Conservation (phyloP, 139 green algal species). For the Chlamydomonas urium region DNA sequence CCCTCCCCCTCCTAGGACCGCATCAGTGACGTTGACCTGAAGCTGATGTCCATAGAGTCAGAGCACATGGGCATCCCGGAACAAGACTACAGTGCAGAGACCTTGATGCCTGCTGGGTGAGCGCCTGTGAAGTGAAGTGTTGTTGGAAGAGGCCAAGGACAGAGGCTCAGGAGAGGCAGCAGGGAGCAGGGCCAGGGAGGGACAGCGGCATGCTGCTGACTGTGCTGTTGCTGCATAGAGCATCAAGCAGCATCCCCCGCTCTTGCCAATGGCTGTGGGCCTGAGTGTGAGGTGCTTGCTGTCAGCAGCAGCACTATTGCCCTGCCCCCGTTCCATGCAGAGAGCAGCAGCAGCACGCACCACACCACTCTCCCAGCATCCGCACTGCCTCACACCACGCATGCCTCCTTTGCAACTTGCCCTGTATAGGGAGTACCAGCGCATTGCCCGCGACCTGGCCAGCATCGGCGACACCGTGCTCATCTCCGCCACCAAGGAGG, state of each 20-base stretch:
- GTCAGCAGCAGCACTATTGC: too few relatives aligned
- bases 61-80: constrained; percentile 98
- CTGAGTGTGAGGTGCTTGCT: too few relatives aligned
- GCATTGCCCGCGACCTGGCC: constrained; percentile 69
- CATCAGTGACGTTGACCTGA: constrained; percentile 91
- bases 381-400: too few relatives aligned
- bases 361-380: not conserved
- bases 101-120: constrained; percentile 80
- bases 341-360: not conserved
- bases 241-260: too few relatives aligned
- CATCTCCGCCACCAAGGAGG: constrained; percentile 76
- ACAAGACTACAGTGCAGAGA: constrained; percentile 82
- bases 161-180: too few relatives aligned
- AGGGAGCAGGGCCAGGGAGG: too few relatives aligned
- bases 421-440: constrained; percentile 84
- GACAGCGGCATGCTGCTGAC: too few relatives aligned
- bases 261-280: too few relatives aligned
- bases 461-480: constrained; percentile 89
- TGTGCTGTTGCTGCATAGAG: too few relatives aligned
- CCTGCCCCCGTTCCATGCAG: not conserved
- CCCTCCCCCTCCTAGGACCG: constrained; percentile 18
- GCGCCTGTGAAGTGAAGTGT: too few relatives aligned
- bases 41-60: constrained; percentile 99
- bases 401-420: too few relatives aligned
- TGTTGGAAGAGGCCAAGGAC: too few relatives aligned